phyloP scores from a whole-genome alignment of 495 filamentous ascomycete species.

The Articulospora tetracladia region DNA sequence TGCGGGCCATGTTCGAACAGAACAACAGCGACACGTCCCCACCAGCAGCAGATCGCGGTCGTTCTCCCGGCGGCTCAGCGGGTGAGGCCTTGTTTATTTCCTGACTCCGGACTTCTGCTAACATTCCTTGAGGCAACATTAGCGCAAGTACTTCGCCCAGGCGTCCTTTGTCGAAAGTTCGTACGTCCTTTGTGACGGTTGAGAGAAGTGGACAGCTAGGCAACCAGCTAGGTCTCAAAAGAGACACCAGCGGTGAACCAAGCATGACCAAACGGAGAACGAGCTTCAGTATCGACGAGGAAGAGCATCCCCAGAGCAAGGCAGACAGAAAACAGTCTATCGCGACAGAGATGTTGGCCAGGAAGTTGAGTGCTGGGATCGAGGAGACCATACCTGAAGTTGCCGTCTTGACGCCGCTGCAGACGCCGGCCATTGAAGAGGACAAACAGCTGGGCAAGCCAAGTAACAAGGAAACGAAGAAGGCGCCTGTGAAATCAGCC shows the following conservation, averaged over 20 bases:
- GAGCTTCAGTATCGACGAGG: constrained; percentile 26
- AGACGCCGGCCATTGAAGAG: constrained; percentile 20
- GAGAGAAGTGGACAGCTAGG: constrained; percentile 56
- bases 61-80: constrained; percentile 21
- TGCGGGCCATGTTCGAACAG: constrained; percentile 87
- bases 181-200: constrained; percentile 80
- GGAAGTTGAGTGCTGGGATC: constrained; percentile 14
- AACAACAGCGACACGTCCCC: constrained; percentile 55
- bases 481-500: neutral
- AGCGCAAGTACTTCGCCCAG: constrained; percentile 31
- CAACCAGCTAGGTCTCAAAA: constrained; percentile 26
- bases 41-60: constrained; percentile 59
- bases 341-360: constrained; percentile 11
- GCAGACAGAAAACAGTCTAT: constrained; percentile 17
- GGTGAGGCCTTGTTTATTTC: constrained; percentile 14
- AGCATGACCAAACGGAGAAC: constrained; percentile 20
- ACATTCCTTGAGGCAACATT: constrained; percentile 12
- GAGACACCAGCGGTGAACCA: constrained; percentile 22
- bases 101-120: constrained; percentile 5
- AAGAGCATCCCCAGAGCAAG: constrained; percentile 11
- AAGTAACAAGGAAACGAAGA: neutral
- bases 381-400: constrained; percentile 21
- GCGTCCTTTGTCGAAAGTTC: constrained; percentile 70
- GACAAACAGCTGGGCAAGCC: constrained; percentile 12
- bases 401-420: constrained; percentile 14